Base-by-base conservation (phyloP, 2,329 filamentous ascomycete species). In the Botrytis galanthina region DNA sequence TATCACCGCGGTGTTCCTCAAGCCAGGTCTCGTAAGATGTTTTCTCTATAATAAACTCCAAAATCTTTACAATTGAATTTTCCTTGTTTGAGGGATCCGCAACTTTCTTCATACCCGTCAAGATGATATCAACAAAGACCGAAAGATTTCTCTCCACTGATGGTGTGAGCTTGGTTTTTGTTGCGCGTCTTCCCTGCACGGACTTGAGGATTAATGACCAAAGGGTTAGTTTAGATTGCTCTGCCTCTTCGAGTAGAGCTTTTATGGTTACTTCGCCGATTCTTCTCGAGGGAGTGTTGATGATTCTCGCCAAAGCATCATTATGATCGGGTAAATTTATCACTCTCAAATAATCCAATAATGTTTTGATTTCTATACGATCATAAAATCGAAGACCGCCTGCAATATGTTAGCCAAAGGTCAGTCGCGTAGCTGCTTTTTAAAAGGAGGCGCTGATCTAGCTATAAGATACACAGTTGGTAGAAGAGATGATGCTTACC, bases 321-420 rank as follows among this genome's bases (percentile, higher is more conserved):
- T 95, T 97, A 80, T 97, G 95, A 63, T 93, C 88, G 1, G 94
- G 93, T 75, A 97, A 92, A 79, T 93, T 89, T 46, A 98, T 90
- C 5, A 97, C 91, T 46, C 94, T 89, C 22, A 98, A 85, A 80
- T 99, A 98, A 80, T 98, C 94, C 6, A 98, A 83, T 0, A 98
- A 81, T 10, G 94, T 87, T 81, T 96, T 97, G 80, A 98, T 92
- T 81, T 99, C 95, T 4, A 90, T 88, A 70, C 96, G 90, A 77
- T 99, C 96, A 79, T 97, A 98, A 81, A 99, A 99, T 74, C 93
- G 92, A 75, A 90, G 89, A 2, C 96, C 95, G 54, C 89, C 83
- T 84, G 59, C 9, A 6, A 68, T 69, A 54, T 26, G 18, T 78
- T 37, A 76, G 70, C 59, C 71, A 77, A 69, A 75, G 68, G 46